phyloP scores from a whole-genome alignment of 345 rosid genomes.

The Eucalyptus cladocalyx region DNA sequence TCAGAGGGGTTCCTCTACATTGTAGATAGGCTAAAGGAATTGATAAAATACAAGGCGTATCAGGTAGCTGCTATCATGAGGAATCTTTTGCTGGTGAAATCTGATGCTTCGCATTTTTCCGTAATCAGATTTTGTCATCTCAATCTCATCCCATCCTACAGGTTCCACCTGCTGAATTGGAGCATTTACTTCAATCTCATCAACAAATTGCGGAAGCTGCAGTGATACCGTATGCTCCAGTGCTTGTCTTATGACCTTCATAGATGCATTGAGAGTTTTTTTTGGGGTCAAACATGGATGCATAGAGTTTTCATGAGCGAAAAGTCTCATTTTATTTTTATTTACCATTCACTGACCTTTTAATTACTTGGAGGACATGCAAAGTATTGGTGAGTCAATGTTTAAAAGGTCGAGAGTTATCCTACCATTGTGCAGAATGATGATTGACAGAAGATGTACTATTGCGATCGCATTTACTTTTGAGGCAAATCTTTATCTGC shows the following conservation, averaged over 20 bases:
- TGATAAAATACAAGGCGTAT: slow-evolving; percentile 91
- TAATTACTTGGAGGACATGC: neutral
- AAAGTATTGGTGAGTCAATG: neutral
- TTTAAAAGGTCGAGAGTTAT: neutral
- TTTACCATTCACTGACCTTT: neutral
- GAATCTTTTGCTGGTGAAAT: neutral
- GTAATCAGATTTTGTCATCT: neutral
- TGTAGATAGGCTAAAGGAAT: slow-evolving; percentile 82
- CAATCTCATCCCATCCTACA: neutral
- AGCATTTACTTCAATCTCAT: slow-evolving; percentile 60
- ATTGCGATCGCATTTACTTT: neutral
- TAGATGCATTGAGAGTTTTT: neutral
- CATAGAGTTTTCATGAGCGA: neutral
- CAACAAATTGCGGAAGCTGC: slow-evolving; percentile 82
- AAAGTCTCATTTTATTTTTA: neutral
- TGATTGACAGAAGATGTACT: neutral
- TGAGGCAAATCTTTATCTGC: neutral
- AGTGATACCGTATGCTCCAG: slow-evolving; percentile 65
- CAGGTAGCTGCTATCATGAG: slow-evolving; percentile 32
- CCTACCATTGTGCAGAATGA: neutral
- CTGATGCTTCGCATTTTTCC: neutral
- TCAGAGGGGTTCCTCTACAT: slow-evolving; percentile 57
- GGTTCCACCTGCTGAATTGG: slow-evolving; percentile 97
- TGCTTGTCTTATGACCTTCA: neutral
- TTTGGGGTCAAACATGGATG: neutral